These are phyloP conservation scores for Quillaja saponaria DNA, from an alignment of 306 rosid species.

Conservation along the genomic window DNA sequence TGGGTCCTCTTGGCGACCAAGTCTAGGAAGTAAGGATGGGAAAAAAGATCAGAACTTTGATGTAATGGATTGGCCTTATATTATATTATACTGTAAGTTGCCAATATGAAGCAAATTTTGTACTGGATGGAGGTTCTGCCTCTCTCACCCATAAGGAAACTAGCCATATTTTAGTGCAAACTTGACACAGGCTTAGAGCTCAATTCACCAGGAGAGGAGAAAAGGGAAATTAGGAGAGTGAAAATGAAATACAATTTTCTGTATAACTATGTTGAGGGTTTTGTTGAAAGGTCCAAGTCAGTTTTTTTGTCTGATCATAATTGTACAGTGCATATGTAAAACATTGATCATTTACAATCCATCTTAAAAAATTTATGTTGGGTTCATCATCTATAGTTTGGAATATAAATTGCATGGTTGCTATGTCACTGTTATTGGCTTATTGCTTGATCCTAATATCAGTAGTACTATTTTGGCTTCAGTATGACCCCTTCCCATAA, in stretches of 20 bases:
- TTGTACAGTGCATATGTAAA: no score
- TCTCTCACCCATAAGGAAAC: not conserved
- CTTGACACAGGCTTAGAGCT: no score
- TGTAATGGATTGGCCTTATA: constrained; percentile 1
- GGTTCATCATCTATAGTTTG: no score
- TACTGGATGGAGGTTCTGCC: not conserved
- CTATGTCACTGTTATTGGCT: not conserved
- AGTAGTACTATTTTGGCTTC: constrained; percentile 4
- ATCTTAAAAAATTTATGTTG: no score
- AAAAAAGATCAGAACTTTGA: not conserved
- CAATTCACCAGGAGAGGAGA: no score
- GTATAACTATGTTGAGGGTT: no score
- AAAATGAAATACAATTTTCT: no score
- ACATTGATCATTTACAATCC: no score
- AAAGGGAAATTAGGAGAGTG: no score
- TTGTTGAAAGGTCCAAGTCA: no score
- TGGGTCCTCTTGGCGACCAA: constrained; percentile 18
- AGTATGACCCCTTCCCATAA: not conserved
- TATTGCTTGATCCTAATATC: constrained; percentile 5
- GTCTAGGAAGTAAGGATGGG: not conserved
- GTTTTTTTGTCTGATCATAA: no score
- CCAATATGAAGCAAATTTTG: constrained; percentile 4
- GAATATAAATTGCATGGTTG: not conserved
- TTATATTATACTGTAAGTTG: no score
- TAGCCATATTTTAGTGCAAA: not conserved